Percentiles rank a stretch among this genome's conserved stretches.
Evolutionary conservation across 345 rosid genomes (phyloP).

Genomic region (Heritiera littoralis): DNA sequence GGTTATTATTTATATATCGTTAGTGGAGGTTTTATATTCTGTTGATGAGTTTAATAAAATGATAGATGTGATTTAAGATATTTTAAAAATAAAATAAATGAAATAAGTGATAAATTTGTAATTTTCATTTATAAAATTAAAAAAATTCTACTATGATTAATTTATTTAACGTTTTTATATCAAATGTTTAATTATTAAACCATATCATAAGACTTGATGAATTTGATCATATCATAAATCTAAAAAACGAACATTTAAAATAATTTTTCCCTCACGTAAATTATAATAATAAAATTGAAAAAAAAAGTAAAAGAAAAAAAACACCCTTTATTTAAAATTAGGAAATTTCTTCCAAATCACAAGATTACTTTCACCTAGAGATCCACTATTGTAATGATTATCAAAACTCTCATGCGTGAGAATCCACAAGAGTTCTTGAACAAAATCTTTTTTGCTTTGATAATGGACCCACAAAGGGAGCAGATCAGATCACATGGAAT

Average conservation of each 20-base stretch:
- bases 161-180: neutral
- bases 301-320: neutral
- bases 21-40: too few relatives aligned
- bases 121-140: too few relatives aligned
- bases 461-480: neutral
- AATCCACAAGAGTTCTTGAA: slow-evolving; percentile 10
- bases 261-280: neutral
- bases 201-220: neutral
- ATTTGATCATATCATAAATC: neutral
- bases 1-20: too few relatives aligned
- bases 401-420: slow-evolving; percentile 23
- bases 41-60: too few relatives aligned
- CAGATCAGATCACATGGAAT: neutral
- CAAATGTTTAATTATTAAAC: neutral
- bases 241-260: neutral
- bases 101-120: too few relatives aligned
- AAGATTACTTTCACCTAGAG: neutral
- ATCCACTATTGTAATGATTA: slow-evolving; percentile 24
- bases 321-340: neutral
- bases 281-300: neutral
- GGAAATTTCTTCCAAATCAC: neutral
- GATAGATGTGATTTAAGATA: too few relatives aligned
- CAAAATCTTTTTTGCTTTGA: slow-evolving; percentile 13
- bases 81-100: too few relatives aligned
- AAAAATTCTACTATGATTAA: neutral